phyloP scores from a whole-genome alignment of 495 filamentous ascomycete genomes.

The Elaphomyces granulatus region DNA sequence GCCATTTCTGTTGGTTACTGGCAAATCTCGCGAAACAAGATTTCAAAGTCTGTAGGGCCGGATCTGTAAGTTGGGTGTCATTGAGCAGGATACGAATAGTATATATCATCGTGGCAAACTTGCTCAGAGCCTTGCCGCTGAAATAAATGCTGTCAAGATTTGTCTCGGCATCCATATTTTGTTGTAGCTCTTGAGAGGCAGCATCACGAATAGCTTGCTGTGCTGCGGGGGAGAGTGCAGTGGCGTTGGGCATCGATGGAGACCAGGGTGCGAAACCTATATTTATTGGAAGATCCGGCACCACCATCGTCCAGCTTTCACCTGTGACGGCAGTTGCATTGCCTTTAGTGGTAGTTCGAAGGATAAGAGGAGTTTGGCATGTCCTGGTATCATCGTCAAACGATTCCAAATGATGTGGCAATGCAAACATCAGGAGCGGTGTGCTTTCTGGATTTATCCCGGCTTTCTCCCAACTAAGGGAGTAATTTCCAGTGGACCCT shows the following conservation, averaged over 20 bases:
- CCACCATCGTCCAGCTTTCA: slow-evolving; percentile 68
- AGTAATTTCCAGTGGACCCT: slow-evolving; percentile 52
- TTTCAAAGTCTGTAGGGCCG: slow-evolving; percentile 55
- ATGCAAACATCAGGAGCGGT: slow-evolving; percentile 66
- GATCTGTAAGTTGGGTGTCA: slow-evolving; percentile 42
- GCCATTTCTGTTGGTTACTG: slow-evolving; percentile 60
- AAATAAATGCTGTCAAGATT: slow-evolving; percentile 90
- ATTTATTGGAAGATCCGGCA: slow-evolving; percentile 51
- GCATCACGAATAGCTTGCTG: slow-evolving; percentile 40
- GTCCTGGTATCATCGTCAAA: slow-evolving; percentile 47
- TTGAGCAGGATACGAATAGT: slow-evolving; percentile 51
- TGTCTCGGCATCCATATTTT: slow-evolving; percentile 56
- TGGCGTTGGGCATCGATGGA: slow-evolving; percentile 33
- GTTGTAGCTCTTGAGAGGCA: slow-evolving; percentile 49
- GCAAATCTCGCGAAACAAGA: slow-evolving; percentile 60
- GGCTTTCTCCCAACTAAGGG: slow-evolving; percentile 49
- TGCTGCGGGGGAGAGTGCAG: slow-evolving; percentile 35
- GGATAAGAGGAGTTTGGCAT: slow-evolving; percentile 40
- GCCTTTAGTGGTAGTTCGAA: slow-evolving; percentile 83
- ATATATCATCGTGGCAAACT: slow-evolving; percentile 65
- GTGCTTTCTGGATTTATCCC: slow-evolving; percentile 36
- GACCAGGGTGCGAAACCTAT: slow-evolving; percentile 71
- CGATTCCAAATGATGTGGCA: slow-evolving; percentile 72
- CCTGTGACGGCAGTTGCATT: slow-evolving; percentile 55
- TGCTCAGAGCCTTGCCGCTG: slow-evolving; percentile 80